A percentile compares a stretch with the other conserved stretches of the same genome.
Evolutionary conservation across 2,329 filamentous ascomycete species (phyloP).

Genomic region (Didymella lethalis): DNA sequence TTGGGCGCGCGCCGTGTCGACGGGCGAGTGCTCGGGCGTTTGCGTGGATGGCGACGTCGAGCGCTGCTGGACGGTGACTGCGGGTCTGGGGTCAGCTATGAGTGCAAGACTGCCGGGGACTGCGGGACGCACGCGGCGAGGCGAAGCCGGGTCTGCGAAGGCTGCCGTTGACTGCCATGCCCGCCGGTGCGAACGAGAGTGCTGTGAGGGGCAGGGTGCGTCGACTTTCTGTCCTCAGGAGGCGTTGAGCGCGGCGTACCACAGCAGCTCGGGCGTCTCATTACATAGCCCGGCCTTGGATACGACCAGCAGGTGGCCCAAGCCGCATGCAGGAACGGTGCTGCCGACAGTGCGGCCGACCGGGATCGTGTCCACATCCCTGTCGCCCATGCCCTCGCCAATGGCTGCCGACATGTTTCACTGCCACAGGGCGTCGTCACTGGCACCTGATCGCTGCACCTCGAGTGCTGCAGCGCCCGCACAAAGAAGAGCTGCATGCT

Average conservation of each 20-base stretch:
- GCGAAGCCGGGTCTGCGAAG: slow-evolving; percentile 34
- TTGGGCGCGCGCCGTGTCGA: slow-evolving; percentile 41
- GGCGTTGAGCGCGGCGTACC: slow-evolving; percentile 14
- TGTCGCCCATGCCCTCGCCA: slow-evolving; percentile 22
- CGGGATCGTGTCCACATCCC: slow-evolving; percentile 17
- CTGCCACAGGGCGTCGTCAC: slow-evolving; percentile 18
- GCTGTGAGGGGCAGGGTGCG: slow-evolving; percentile 4
- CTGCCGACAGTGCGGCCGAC: slow-evolving; percentile 9
- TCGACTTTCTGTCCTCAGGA: slow-evolving; percentile 17
- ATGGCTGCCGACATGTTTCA: slow-evolving; percentile 23
- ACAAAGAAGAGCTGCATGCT: slow-evolving; percentile 10
- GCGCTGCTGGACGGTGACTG: slow-evolving; percentile 35
- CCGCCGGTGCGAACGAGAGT: background rate
- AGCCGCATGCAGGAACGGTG: slow-evolving; percentile 22
- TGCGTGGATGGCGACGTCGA: slow-evolving; percentile 38
- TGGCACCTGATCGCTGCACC: slow-evolving; percentile 9
- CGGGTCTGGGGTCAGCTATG: slow-evolving; percentile 25
- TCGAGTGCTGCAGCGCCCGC: slow-evolving; percentile 1
- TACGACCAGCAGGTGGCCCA: slow-evolving; percentile 8
- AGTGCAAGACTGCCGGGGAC: background rate
- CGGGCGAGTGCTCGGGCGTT: slow-evolving; percentile 38
- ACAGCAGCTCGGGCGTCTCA: slow-evolving; percentile 4
- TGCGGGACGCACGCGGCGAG: slow-evolving; percentile 31
- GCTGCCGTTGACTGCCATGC: slow-evolving; percentile 40
- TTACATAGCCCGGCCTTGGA: slow-evolving; percentile 16